phyloP scores from a whole-genome alignment of 23 red algal species.

The Gracilariopsis chorda region DNA sequence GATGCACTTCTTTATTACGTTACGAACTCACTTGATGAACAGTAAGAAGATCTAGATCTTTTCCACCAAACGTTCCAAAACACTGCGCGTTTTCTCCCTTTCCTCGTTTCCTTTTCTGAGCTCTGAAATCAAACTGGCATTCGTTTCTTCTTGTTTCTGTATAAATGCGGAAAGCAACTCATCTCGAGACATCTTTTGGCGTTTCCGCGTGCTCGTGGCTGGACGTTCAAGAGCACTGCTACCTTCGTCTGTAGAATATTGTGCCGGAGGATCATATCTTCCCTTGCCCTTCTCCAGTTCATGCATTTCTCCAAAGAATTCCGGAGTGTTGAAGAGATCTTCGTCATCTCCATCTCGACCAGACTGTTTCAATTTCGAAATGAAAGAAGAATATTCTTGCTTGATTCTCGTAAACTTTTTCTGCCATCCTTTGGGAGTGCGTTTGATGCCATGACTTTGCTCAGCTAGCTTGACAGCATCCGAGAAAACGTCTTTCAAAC shows the following conservation, averaged over 20 bases:
- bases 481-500: not conserved
- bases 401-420: conserved; percentile 16
- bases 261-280: conserved; percentile 14
- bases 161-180: too few relatives aligned
- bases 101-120: too few relatives aligned
- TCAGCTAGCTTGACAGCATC: not conserved
- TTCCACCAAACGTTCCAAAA: too few relatives aligned
- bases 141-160: too few relatives aligned
- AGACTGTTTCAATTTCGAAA: not conserved
- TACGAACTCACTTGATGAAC: not conserved
- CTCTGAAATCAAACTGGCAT: too few relatives aligned
- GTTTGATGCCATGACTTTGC: not conserved
- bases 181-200: too few relatives aligned
- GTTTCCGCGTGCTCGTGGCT: too few relatives aligned
- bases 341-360: conserved; percentile 28
- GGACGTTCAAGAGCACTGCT: too few relatives aligned
- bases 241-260: too few relatives aligned
- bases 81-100: too few relatives aligned
- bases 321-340: conserved; percentile 1
- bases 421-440: not conserved
- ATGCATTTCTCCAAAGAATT: conserved; percentile 32
- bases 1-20: conserved; percentile 13
- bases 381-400: not conserved
- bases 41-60: too few relatives aligned
- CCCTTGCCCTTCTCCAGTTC: not conserved